Percentiles rank a stretch among this genome's conserved stretches.
phyloP scores from a whole-genome alignment of 345 rosid species.

The Acer yangbiense region DNA sequence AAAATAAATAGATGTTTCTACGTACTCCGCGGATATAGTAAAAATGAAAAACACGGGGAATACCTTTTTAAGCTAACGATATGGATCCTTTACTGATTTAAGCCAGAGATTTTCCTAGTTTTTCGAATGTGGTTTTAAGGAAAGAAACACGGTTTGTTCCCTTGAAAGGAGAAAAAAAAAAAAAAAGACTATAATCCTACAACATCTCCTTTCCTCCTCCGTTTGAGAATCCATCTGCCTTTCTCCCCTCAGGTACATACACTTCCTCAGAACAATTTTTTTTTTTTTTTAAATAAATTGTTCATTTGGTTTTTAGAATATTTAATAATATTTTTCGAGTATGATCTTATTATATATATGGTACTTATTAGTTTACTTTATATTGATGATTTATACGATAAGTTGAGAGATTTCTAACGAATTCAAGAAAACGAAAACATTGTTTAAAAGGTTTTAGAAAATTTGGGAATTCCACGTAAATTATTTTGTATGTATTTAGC shows the following conservation, averaged over 20 bases:
- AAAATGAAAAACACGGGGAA: background rate
- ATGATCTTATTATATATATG: background rate
- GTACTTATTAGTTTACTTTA: background rate
- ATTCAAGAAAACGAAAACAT: too few species aligned
- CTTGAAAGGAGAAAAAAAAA: too few species aligned
- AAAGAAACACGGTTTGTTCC: background rate
- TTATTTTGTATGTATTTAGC: background rate
- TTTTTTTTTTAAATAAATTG: background rate
- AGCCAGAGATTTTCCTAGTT: conserved; percentile 18
- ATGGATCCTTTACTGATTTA: background rate
- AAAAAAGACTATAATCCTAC: background rate
- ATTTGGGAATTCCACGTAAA: background rate
- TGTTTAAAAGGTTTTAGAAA: too few species aligned
- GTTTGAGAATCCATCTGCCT: conserved; percentile 23
- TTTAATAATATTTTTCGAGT: too few species aligned
- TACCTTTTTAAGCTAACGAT: background rate
- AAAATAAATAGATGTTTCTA: background rate
- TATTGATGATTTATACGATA: background rate
- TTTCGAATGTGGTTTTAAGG: conserved; percentile 21
- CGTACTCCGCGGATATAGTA: background rate
- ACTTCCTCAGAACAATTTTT: background rate
- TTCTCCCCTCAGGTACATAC: conserved; percentile 29
- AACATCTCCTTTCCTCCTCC: conserved; percentile 18
- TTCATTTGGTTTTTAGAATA: background rate
- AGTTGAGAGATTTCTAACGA: too few species aligned